Base-by-base conservation (phyloP, 2,329 filamentous ascomycete genomes). In the Orbilia brochopaga region DNA sequence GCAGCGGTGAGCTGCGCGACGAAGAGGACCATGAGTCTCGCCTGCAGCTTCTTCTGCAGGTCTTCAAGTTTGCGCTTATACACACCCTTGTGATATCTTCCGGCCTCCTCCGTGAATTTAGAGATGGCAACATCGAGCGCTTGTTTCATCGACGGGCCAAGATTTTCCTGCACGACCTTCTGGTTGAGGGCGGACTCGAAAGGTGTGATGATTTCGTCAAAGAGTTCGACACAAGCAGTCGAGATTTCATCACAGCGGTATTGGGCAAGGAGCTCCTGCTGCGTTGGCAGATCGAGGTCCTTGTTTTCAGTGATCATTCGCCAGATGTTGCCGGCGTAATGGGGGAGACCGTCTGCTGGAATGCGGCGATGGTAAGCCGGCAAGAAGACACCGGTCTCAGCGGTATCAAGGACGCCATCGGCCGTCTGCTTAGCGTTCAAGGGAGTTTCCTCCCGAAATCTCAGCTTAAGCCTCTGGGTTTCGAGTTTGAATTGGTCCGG, bases 291-390 rank as follows among this genome's bases (percentile, higher is more conserved):
- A 80, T 99, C 94, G 61, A 99, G 84, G 78, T 99, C 94, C 81
- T 99, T 99, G 84, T 99, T 99, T 83, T 93, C 90, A 76, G 96
- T 92, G 78, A 99, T 99, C 81, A 97, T 93, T 77, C 97, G 92
- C 94, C 94, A 99, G 50, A 99, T 87, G 44, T 92, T 91, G 78
- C 94, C 88, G 0, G 94, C 92, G 77, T 99, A 99, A 69, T 92
- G 85, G 0, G 93, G 90, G 78, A 97, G 94, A n/a, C 94, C 94
- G 79, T 99, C 94, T 8, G 94, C 94, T 10, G 94, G 94, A 74
- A 99, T 99, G 65, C 94, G 86, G 73, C 94, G 86, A 81, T 99
- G 94, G 79, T 99, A 99, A 77, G 97, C 92, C 21, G 94, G 89
- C 48, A 97, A 82, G 78, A 99, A 94, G 2, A 99, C 85, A 2